Percentiles rank a stretch among this genome's conserved stretches.
These are phyloP conservation scores for Neonectria ditissima DNA, from an alignment of 2,329 filamentous ascomycete genomes.

Conservation along the genomic window DNA sequence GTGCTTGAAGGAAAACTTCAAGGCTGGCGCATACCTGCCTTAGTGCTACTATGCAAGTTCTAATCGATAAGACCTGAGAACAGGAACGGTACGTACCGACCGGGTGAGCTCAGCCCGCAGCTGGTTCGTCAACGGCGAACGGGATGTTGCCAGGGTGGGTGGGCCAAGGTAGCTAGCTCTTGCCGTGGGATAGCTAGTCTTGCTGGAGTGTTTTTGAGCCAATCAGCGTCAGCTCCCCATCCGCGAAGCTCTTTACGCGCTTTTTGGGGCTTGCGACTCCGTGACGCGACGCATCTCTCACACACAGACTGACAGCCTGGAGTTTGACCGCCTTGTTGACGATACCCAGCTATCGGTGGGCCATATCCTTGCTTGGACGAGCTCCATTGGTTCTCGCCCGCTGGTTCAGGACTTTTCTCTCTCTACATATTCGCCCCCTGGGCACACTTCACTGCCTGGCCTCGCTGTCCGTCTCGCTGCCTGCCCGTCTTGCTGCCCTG, in stretches of 20 bases:
- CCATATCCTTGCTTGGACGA: slow-evolving; percentile 9
- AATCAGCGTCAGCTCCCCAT: slow-evolving; percentile 12
- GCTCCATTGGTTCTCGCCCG: not conserved
- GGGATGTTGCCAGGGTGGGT: not conserved
- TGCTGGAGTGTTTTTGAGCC: not conserved
- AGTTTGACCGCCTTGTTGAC: slow-evolving; percentile 8
- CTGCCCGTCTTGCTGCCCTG: not conserved
- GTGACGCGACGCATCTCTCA: slow-evolving; percentile 26
- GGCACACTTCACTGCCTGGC: not conserved
- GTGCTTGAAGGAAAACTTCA: slow-evolving; percentile 34
- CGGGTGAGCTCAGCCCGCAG: not conserved
- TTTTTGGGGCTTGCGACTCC: slow-evolving; percentile 1
- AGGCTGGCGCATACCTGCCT: slow-evolving; percentile 9
- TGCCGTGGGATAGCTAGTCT: not conserved
- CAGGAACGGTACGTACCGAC: not conserved
- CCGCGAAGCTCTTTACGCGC: slow-evolving; percentile 29
- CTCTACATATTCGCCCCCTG: not conserved
- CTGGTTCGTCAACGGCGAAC: not conserved
- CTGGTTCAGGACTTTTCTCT: not conserved
- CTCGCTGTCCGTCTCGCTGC: not conserved
- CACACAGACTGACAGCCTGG: not conserved
- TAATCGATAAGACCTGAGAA: not conserved
- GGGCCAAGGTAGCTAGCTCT: not conserved
- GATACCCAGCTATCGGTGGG: not conserved
- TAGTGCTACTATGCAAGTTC: not conserved